These are phyloP conservation scores for Colletotrichum sp. DNA, from an alignment of 2,329 filamentous ascomycete species.

Conservation along the genomic window DNA sequence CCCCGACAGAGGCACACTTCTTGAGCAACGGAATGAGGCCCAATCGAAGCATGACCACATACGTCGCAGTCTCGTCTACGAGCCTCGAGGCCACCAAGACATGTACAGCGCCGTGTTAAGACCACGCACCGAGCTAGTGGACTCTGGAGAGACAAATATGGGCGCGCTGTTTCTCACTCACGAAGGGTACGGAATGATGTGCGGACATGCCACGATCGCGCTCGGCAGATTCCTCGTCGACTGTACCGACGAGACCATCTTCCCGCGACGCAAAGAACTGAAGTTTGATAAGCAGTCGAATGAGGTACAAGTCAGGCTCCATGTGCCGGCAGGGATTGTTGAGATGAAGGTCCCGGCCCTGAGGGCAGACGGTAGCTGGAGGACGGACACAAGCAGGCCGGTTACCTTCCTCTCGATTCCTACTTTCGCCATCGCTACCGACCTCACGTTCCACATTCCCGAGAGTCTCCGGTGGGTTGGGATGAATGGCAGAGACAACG, in stretches of 20 bases:
- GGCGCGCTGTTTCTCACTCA: slow-evolving; percentile 16
- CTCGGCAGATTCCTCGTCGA: slow-evolving; percentile 48
- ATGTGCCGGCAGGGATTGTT: slow-evolving; percentile 49
- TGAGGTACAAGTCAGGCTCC: slow-evolving; percentile 37
- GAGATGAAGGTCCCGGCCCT: slow-evolving; percentile 40
- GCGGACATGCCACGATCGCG: slow-evolving; percentile 42
- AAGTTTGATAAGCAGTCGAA: slow-evolving; percentile 26
- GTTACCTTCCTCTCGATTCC: slow-evolving; percentile 46
- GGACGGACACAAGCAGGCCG: slow-evolving; percentile 38
- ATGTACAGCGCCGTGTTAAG: slow-evolving; percentile 19
- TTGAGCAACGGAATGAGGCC: slow-evolving; percentile 35
- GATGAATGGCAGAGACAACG: slow-evolving; percentile 26
- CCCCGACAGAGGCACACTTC: slow-evolving; percentile 34
- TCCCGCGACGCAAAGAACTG: slow-evolving; percentile 38
- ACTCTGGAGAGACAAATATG: slow-evolving; percentile 13
- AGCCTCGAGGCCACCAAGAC: slow-evolving; percentile 18
- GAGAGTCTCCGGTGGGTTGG: slow-evolving; percentile 39
- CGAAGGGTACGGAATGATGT: slow-evolving; percentile 18
- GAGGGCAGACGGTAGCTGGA: slow-evolving; percentile 21
- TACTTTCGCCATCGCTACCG: slow-evolving; percentile 39
- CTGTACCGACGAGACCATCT: slow-evolving; percentile 39
- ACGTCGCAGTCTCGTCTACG: slow-evolving; percentile 10
- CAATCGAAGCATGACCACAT: slow-evolving; percentile 10
- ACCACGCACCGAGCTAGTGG: slow-evolving; percentile 7
- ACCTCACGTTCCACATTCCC: slow-evolving; percentile 33